Evolutionary conservation across 2,329 filamentous ascomycete genomes (phyloP).

Genomic region (Graphilbum fragrans): DNA sequence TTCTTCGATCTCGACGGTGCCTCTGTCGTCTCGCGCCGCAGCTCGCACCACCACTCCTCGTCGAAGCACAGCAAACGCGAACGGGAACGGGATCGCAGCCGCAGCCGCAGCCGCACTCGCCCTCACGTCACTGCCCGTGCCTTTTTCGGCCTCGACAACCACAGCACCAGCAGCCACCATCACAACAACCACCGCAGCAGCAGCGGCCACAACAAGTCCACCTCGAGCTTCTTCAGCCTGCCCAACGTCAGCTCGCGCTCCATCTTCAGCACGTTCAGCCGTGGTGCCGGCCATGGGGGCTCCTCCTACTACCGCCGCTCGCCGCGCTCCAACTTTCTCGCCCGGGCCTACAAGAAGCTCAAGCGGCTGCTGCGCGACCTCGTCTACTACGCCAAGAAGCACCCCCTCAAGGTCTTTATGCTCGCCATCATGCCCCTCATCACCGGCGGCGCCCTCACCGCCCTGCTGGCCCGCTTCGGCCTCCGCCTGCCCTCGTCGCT

Average conservation of each 20-base stretch:
- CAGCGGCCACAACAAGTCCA: constrained; percentile 14
- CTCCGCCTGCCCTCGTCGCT: constrained; percentile 58
- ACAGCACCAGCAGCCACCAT: constrained; percentile 7
- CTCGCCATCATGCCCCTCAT: constrained; percentile 79
- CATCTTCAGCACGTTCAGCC: constrained; percentile 27
- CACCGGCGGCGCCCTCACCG: constrained; percentile 69
- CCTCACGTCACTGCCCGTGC: constrained; percentile 13
- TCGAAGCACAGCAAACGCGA: constrained; percentile 7
- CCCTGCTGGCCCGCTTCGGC: constrained; percentile 67
- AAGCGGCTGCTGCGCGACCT: constrained; percentile 72
- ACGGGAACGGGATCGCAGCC: constrained; percentile 19
- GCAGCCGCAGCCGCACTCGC: constrained; percentile 17
- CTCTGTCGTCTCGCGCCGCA: constrained; percentile 17
- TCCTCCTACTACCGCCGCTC: constrained; percentile 65
- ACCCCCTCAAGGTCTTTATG: constrained; percentile 81
- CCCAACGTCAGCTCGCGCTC: constrained; percentile 30
- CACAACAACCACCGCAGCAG: constrained; percentile 19
- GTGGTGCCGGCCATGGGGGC: constrained; percentile 5
- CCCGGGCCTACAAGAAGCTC: constrained; percentile 61
- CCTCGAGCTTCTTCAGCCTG: constrained; percentile 32
- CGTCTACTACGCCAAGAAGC: constrained; percentile 65
- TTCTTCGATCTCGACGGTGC: constrained; percentile 20
- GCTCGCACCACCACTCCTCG: constrained; percentile 15
- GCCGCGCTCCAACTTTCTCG: constrained; percentile 67
- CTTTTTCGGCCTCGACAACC: constrained; percentile 9